Evolutionary conservation across 164 flowering plant genomes (phyloP), one percentile per base, ranked within the genome.

Genomic region (Magnolia officinalis): DNA sequence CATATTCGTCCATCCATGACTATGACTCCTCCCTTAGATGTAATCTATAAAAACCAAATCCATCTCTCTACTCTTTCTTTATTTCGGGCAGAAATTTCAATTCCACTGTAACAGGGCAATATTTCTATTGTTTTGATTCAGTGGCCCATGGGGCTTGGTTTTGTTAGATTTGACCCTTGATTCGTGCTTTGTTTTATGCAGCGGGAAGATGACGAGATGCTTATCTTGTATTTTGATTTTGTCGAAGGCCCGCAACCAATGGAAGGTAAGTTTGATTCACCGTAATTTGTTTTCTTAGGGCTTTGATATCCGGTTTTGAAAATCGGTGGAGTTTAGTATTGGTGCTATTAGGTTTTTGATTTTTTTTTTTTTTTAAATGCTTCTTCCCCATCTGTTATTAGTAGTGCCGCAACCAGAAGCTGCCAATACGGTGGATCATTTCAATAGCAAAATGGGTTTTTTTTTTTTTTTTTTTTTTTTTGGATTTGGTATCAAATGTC

Each of bases 201-300:
- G 91, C 93, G 89, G 79, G 95, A 94, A 45, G 97, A 94, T 71
- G 97, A 92, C 75, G 97, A 92, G 88, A 88, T 94, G 93, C 88
- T 94, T 23, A 94, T 94, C 73, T 97, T 95, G 50, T 90, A 91
- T 80, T 85, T 92, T 20, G 97, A 91, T 78, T 76, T 87, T 45
- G 85, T 52, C 59, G 2, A 52, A 52, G 59, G 59, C 14, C 16
- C 95, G 23, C 93, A 88, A 80, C 90, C 95, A 1, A 86, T 91
- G 89, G 92, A 92, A 84, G 95, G 94, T 80, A 65, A 50, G 26
- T 74, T 71, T 50, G 5, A 11, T 23, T 9, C 24, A 6, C 72
- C 75, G 78, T 75, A 70, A 83, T 66, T 31, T 45, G 74, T 74
- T 72, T 6, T 26, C 64, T 50, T 29, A 23, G 20, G 18, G 13